Percentiles rank a stretch among this genome's conserved stretches.
phyloP scores from a whole-genome alignment of 139 green algal genomes.

The Micractinium sp. region DNA sequence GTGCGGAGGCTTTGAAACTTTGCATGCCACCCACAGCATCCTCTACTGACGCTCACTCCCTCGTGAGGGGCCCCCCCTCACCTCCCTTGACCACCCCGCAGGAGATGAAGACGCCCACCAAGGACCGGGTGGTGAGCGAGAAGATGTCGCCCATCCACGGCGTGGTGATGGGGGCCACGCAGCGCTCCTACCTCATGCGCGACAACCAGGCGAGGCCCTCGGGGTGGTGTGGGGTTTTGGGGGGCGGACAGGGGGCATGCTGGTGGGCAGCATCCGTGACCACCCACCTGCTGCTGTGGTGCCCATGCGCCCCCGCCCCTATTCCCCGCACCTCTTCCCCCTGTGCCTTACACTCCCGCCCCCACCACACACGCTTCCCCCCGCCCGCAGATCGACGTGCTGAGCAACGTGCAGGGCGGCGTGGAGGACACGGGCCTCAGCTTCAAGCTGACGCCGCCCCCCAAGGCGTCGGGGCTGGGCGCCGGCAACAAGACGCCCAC shows the following conservation, averaged over 20 bases:
- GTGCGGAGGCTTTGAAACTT: no score
- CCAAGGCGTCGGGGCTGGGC: background rate
- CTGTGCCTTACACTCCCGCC: background rate
- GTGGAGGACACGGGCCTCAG: slow-evolving; percentile 57
- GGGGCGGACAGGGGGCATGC: background rate
- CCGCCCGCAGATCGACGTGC: slow-evolving; percentile 78
- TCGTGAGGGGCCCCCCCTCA: no score
- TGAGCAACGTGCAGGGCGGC: slow-evolving; percentile 83
- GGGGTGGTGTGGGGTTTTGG: background rate
- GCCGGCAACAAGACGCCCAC: slow-evolving; percentile 12
- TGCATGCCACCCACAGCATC: background rate
- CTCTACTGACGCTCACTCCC: background rate
- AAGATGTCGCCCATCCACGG: slow-evolving; percentile 48
- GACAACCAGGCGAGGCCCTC: slow-evolving; percentile 43
- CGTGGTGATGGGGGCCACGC: slow-evolving; percentile 67
- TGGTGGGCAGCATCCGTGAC: no score
- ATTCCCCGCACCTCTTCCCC: no score
- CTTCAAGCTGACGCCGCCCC: slow-evolving; percentile 51
- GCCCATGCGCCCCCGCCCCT: no score
- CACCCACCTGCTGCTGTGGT: no score
- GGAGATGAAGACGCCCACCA: slow-evolving; percentile 48
- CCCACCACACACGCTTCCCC: background rate
- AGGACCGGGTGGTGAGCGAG: slow-evolving; percentile 44
- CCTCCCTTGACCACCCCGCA: background rate
- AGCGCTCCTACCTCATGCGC: slow-evolving; percentile 82